Conservation (phyloP, 331 rosid species). For the Quercus lobata region DNA sequence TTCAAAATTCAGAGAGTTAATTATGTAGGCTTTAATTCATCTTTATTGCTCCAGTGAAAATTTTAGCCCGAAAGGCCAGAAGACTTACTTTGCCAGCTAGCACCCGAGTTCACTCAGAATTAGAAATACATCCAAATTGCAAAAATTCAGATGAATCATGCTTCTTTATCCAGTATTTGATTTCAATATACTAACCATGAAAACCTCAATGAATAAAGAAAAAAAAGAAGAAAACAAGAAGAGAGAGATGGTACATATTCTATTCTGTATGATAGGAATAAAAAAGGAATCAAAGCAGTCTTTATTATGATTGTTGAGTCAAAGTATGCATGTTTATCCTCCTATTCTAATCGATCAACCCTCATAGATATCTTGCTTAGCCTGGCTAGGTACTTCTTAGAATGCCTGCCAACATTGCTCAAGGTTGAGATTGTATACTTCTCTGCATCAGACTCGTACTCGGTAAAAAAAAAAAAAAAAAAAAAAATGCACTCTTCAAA, state of each 20-base stretch:
- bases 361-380: not conserved
- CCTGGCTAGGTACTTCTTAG: not conserved
- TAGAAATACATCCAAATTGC: not conserved
- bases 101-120: not conserved
- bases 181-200: not conserved
- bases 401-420: not conserved
- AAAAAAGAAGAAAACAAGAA: too few species aligned
- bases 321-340: not conserved
- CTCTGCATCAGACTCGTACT: not conserved
- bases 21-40: too few species aligned
- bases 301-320: not conserved
- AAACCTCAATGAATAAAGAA: not conserved
- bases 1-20: too few species aligned
- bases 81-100: not conserved
- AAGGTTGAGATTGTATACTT: not conserved
- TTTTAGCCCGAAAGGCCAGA: not conserved
- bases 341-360: not conserved
- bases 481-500: not conserved
- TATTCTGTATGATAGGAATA: too few species aligned
- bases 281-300: too few species aligned
- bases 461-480: not conserved
- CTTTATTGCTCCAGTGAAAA: too few species aligned
- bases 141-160: not conserved
- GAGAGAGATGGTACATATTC: not conserved
- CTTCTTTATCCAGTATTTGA: not conserved